phyloP scores from a whole-genome alignment of 768 basidiomycete genomes.

The Trametes cinnabarina region DNA sequence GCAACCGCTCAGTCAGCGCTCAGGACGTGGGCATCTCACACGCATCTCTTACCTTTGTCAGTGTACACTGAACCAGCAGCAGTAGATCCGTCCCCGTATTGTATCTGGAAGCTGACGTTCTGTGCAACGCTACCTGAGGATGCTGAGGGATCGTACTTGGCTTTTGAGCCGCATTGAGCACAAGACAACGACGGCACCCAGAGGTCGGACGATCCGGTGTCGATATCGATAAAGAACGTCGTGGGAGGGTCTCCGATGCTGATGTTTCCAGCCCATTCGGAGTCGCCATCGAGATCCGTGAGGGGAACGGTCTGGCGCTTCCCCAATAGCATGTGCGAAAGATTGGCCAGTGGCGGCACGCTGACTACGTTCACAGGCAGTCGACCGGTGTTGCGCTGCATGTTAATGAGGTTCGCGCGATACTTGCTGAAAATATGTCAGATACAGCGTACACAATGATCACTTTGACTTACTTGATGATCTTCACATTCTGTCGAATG shows the following conservation, averaged over 20 bases:
- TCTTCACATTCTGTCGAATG: slow-evolving; percentile 8
- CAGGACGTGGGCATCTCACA: background rate
- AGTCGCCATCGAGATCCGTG: background rate
- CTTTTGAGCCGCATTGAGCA: background rate
- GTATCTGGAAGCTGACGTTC: slow-evolving; percentile 29
- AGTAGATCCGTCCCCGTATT: slow-evolving; percentile 36
- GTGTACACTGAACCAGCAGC: slow-evolving; percentile 32
- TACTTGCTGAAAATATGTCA: slow-evolving; percentile 16
- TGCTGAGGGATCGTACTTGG: slow-evolving; percentile 27
- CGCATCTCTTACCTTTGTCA: slow-evolving; percentile 23
- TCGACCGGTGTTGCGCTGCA: slow-evolving; percentile 22
- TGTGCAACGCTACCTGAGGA: slow-evolving; percentile 24
- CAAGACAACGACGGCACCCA: slow-evolving; percentile 15
- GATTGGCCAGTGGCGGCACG: background rate
- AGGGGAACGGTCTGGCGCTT: slow-evolving; percentile 11
- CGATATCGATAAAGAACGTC: slow-evolving; percentile 21
- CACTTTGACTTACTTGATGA: slow-evolving; percentile 12
- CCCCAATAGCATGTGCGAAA: background rate
- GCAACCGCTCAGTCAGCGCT: background rate
- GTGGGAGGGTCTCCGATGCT: slow-evolving; percentile 45
- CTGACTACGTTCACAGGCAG: slow-evolving; percentile 12
- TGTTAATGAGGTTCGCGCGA: slow-evolving; percentile 16
- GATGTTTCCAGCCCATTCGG: slow-evolving; percentile 42
- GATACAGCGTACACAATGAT: background rate
- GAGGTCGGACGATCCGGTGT: slow-evolving; percentile 16